Evolutionary conservation across 352 stramenopile species (phyloP).

Genomic region (Phytophthora pseudosyringae): DNA sequence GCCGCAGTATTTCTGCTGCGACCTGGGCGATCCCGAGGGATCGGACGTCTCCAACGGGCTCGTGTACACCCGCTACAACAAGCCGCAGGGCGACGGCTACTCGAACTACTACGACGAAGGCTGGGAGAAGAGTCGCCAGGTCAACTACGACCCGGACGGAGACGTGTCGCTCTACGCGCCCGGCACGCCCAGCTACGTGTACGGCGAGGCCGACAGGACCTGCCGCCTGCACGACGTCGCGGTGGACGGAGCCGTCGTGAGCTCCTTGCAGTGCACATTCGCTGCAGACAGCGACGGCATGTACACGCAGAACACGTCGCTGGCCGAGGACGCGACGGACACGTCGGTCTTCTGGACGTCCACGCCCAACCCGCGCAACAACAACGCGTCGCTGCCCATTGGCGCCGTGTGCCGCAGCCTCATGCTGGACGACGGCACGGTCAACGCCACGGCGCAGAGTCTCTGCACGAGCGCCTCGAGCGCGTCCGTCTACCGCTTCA

Average conservation of each 20-base stretch:
- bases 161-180: constrained; percentile 69
- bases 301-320: constrained; percentile 60
- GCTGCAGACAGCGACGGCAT: constrained; percentile 35
- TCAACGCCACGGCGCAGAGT: constrained; percentile 33
- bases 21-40: constrained; percentile 41
- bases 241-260: constrained; percentile 30
- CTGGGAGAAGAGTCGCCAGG: constrained; percentile 65
- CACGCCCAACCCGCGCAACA: constrained; percentile 65
- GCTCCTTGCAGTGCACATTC: constrained; percentile 59
- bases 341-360: constrained; percentile 62
- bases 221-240: constrained; percentile 55
- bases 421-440: constrained; percentile 47
- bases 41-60: constrained; percentile 39
- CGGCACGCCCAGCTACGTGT: constrained; percentile 61
- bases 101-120: constrained; percentile 70
- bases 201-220: constrained; percentile 50
- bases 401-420: constrained; percentile 56
- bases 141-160: constrained; percentile 59
- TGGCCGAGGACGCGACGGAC: constrained; percentile 56
- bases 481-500: constrained; percentile 51
- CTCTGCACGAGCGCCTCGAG: constrained; percentile 36
- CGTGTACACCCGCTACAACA: constrained; percentile 71
- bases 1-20: constrained; percentile 67
- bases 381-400: constrained; percentile 73
- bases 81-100: constrained; percentile 49